A percentile compares a stretch with the other conserved stretches of the same genome.
These are phyloP conservation scores for Arctium lappa DNA, from an alignment of 129 eudicot species.

Conservation along the genomic window DNA sequence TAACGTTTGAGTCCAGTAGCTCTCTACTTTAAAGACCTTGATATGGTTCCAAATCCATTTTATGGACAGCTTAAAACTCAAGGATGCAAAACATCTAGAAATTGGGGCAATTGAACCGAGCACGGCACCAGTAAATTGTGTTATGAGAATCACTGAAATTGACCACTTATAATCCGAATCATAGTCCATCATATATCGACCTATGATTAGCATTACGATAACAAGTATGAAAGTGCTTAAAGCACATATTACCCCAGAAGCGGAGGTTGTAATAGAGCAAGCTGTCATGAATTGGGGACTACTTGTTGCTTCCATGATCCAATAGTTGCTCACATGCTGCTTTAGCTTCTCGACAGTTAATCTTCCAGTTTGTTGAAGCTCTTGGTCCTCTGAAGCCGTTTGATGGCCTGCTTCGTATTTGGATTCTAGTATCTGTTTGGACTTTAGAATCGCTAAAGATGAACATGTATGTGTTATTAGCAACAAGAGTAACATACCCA, in stretches of 20 bases:
- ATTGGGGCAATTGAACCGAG: no score
- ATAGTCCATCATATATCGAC: no score
- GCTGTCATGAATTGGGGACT: conserved; percentile 24
- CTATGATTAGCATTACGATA: not conserved
- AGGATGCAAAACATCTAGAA: no score
- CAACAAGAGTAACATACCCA: conserved; percentile 9
- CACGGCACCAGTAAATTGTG: not conserved
- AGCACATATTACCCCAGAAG: conserved; percentile 19
- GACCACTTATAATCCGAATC: not conserved
- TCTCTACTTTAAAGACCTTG: no score
- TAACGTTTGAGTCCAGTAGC: not conserved
- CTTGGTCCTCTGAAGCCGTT: not conserved
- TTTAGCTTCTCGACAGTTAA: conserved; percentile 10
- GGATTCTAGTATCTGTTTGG: not conserved
- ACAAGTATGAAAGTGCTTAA: not conserved
- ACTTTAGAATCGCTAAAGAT: not conserved
- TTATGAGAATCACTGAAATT: not conserved
- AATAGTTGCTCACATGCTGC: conserved; percentile 10
- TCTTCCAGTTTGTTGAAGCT: not conserved
- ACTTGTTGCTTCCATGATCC: conserved; percentile 34
- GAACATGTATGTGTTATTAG: conserved; percentile 7
- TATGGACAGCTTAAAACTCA: not conserved
- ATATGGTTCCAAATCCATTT: no score
- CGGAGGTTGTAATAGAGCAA: conserved; percentile 5
- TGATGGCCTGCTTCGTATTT: conserved; percentile 6